Base-by-base conservation (phyloP, 1,139 yeast genomes). In the Debaryomycetaceae sp. region DNA sequence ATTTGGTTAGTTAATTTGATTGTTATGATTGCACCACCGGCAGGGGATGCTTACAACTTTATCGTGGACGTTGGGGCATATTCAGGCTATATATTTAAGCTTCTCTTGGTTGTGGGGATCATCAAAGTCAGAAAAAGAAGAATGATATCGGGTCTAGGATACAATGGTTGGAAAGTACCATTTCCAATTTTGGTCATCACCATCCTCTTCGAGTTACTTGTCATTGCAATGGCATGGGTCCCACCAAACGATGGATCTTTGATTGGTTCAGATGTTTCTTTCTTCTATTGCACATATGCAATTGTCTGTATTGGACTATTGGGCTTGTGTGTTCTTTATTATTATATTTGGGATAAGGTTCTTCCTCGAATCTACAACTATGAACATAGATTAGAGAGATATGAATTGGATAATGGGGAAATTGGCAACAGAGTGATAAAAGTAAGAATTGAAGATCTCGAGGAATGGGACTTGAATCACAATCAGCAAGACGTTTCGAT, bases 1-100 rank as follows among this genome's bases (percentile, higher is more conserved):
- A 69, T 72, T 0, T 71, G 65, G 58, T 14, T 70, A 17, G 65
- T 73, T 36, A 72, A 71, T 47, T 46, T 68, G 23, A 62, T 73
- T 43, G 68, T 72, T 35, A 57, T 69, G 40, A 54, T 72, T 31
- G 78, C 76, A 8, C 78, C 78, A 14, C 68, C 68, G 0, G 69
- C 76, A 1, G 79, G 78, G 27, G 74, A 69, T 49, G 78, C 78
- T 5, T 73, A 71, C 50, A 72, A 72, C 51, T 71, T 73, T 41
- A 65, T 74, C 39, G 63, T 62, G 38, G 67, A 62, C 48, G 50
- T 63, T 45, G 66, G 66, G 3, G 58, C 67, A 34, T 71, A 68
- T 51, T 57, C 72, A 5, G 54, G 60, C 24, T 62, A 69, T 46
- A 59, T 73, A 40, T 72, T 73, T 59, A 65, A 65, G 42, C 50